Evolutionary conservation across 78 protist genomes (phyloP).

Genomic region (Emiliania huxleyi): DNA sequence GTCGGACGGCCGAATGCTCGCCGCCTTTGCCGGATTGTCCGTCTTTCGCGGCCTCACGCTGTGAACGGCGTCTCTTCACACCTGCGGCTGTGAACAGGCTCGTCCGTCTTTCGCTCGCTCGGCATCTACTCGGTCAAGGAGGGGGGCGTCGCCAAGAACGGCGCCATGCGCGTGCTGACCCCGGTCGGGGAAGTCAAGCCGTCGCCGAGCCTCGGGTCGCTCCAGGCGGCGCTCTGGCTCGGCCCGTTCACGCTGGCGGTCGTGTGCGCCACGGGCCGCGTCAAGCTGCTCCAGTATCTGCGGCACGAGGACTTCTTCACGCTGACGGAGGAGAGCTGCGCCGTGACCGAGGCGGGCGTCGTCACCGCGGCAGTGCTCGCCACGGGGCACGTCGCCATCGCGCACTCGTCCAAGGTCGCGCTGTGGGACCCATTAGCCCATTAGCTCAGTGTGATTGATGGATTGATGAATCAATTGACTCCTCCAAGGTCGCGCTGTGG

Average conservation of each 20-base stretch:
- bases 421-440: no score
- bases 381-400: background rate
- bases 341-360: background rate
- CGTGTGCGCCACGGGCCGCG: background rate
- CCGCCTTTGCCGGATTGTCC: background rate
- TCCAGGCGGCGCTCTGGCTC: background rate
- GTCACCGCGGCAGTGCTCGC: background rate
- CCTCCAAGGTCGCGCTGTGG: background rate
- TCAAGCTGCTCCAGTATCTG: background rate
- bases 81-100: no score
- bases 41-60: background rate
- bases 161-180: background rate
- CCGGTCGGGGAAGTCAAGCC: background rate
- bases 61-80: no score
- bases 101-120: no score
- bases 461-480: no score
- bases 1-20: background rate
- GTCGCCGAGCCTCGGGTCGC: background rate
- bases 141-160: background rate
- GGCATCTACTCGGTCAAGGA: no score
- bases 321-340: background rate
- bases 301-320: background rate
- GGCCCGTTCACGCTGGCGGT: background rate
- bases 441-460: no score
- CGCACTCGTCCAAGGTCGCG: background rate